These are phyloP conservation scores for Solanum neorickii DNA, from an alignment of 257 asterid genomes.

Conservation along the genomic window DNA sequence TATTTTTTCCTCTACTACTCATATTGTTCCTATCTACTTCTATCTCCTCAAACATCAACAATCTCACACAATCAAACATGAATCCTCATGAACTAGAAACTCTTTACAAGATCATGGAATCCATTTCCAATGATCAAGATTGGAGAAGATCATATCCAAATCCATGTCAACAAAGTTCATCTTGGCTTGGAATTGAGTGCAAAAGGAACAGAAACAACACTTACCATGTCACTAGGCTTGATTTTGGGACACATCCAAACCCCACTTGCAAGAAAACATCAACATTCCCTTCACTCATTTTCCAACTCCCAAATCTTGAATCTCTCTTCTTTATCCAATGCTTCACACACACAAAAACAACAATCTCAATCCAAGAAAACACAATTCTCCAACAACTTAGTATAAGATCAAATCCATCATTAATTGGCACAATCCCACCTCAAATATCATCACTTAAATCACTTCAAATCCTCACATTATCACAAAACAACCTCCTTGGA, in stretches of 20 bases:
- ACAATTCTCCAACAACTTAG: conserved; percentile 45
- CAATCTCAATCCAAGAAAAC: conserved; percentile 16
- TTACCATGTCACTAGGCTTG: conserved; percentile 57
- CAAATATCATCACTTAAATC: conserved; percentile 46
- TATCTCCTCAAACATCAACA: conserved; percentile 1
- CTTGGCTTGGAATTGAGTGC: conserved; percentile 77
- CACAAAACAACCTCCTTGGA: conserved; percentile 58
- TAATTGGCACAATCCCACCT: conserved; percentile 59
- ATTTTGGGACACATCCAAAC: conserved; percentile 63
- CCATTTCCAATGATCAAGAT: conserved; percentile 39
- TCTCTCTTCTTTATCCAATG: conserved; percentile 65
- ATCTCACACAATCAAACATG: conserved; percentile 13
- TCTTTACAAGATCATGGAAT: conserved; percentile 62
- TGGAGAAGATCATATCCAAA: conserved; percentile 63
- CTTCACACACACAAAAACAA: conserved; percentile 33
- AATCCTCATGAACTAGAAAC: conserved; percentile 47
- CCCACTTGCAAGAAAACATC: conserved; percentile 67
- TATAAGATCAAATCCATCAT: conserved; percentile 52
- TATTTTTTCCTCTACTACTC: conserved; percentile 7
- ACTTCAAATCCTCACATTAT: conserved; percentile 68
- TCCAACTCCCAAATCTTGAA: conserved; percentile 54
- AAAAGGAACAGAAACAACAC: conserved; percentile 3
- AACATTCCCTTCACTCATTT: conserved; percentile 56
- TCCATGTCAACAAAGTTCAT: conserved; percentile 58
- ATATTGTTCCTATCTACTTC: background rate